These are phyloP conservation scores for Lyophyllum semitale DNA, from an alignment of 768 basidiomycete genomes.

Conservation along the genomic window DNA sequence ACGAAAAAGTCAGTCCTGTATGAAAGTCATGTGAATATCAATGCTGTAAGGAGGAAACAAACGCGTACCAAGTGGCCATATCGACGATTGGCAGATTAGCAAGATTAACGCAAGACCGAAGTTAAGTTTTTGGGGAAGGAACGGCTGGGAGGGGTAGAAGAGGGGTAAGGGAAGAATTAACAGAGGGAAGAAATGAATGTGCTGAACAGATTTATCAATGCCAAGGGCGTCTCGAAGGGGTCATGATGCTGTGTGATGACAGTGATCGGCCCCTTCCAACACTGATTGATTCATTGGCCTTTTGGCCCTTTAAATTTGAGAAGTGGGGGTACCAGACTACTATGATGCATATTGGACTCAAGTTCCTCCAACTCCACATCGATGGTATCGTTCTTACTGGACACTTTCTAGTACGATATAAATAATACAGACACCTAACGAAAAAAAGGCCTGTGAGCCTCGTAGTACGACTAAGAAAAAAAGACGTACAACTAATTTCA, in stretches of 20 bases:
- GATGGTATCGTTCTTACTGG: too few species aligned
- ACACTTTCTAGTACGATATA: too few species aligned
- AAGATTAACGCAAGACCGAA: too few species aligned
- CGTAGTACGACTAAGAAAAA: too few species aligned
- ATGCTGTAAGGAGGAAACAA: not conserved
- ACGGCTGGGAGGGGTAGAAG: not conserved
- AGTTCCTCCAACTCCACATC: too few species aligned
- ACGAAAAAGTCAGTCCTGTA: slow-evolving; percentile 45
- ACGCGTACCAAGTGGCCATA: slow-evolving; percentile 16
- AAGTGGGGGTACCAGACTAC: too few species aligned
- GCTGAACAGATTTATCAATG: not conserved
- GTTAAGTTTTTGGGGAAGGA: not conserved
- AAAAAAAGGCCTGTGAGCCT: too few species aligned
- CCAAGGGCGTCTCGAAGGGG: not conserved
- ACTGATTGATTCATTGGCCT: too few species aligned
- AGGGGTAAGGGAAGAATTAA: not conserved
- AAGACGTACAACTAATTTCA: slow-evolving; percentile 6
- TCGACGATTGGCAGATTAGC: not conserved
- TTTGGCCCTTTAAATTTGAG: too few species aligned
- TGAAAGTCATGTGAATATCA: not conserved
- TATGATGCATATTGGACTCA: too few species aligned
- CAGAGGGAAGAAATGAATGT: not conserved
- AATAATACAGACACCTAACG: too few species aligned
- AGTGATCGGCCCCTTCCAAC: not conserved
- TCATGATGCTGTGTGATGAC: not conserved